Evolutionary conservation across 1,139 yeast genomes (phyloP).

Genomic region (Protomyces gravidus): DNA sequence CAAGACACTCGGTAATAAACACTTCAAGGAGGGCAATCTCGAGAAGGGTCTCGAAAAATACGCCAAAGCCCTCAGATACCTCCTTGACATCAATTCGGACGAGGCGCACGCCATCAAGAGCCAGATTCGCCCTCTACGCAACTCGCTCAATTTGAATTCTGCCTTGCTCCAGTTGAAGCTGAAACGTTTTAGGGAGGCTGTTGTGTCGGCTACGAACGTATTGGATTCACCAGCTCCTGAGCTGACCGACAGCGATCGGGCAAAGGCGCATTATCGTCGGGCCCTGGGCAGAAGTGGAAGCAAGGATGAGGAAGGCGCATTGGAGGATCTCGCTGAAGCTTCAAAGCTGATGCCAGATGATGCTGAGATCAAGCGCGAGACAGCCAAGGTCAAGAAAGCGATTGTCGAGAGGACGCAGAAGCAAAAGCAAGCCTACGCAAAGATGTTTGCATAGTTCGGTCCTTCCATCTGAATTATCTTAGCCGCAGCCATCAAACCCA

Average conservation of each 20-base stretch:
- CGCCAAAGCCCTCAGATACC: slow-evolving; percentile 61
- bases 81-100: slow-evolving; percentile 67
- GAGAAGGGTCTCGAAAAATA: slow-evolving; percentile 62
- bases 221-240: slow-evolving; percentile 51
- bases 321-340: slow-evolving; percentile 38
- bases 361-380: slow-evolving; percentile 64
- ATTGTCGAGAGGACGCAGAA: slow-evolving; percentile 57
- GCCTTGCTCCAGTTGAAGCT: slow-evolving; percentile 70
- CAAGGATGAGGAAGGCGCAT: slow-evolving; percentile 62
- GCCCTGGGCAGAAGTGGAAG: slow-evolving; percentile 76
- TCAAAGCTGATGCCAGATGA: slow-evolving; percentile 59
- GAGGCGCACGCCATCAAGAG: slow-evolving; percentile 45
- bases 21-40: slow-evolving; percentile 61
- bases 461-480: neutral
- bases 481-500: no score
- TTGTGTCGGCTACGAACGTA: slow-evolving; percentile 62
- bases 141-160: slow-evolving; percentile 63
- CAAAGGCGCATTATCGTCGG: slow-evolving; percentile 82
- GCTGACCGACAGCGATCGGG: slow-evolving; percentile 62
- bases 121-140: slow-evolving; percentile 51
- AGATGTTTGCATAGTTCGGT: slow-evolving; percentile 51
- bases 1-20: slow-evolving; percentile 72
- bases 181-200: slow-evolving; percentile 53
- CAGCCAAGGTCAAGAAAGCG: slow-evolving; percentile 55
- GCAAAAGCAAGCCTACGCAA: slow-evolving; percentile 80